These are phyloP conservation scores for Pyronema omphalodes DNA, from an alignment of 495 filamentous ascomycete species.

Conservation along the genomic window DNA sequence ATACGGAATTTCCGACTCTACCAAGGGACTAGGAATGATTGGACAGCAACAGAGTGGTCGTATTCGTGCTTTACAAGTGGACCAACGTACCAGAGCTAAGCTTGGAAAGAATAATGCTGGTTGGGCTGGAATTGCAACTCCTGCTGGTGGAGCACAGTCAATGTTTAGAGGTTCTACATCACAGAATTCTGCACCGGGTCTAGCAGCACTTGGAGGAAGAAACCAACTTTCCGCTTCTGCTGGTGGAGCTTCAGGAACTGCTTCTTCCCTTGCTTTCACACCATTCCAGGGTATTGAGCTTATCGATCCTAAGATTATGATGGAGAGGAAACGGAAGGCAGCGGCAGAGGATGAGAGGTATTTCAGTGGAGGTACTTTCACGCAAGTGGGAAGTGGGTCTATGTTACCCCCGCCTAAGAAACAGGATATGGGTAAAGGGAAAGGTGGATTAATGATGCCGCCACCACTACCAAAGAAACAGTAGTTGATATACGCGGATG, in stretches of 20 bases:
- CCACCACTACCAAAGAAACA: constrained; percentile 17
- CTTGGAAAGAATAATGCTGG: constrained; percentile 90
- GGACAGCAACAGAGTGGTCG: constrained; percentile 72
- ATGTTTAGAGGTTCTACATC: constrained; percentile 57
- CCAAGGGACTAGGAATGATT: constrained; percentile 85
- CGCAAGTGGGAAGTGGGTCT: constrained; percentile 46
- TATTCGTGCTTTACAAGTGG: constrained; percentile 72
- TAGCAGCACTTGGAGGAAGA: constrained; percentile 51
- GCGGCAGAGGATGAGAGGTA: constrained; percentile 88
- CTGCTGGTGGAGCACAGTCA: constrained; percentile 48
- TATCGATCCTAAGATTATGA: constrained; percentile 79
- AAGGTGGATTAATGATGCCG: constrained; percentile 24
- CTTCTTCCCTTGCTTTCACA: constrained; percentile 79
- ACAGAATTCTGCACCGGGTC: constrained; percentile 36
- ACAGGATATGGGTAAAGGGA: constrained; percentile 33
- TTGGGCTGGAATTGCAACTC: constrained; percentile 63
- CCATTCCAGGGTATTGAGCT: constrained; percentile 89
- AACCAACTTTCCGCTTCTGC: constrained; percentile 28
- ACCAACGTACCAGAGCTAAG: constrained; percentile 80
- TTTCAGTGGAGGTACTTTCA: constrained; percentile 93
- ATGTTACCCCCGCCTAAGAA: constrained; percentile 39
- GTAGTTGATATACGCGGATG: neutral
- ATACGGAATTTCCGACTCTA: constrained; percentile 72
- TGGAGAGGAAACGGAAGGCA: constrained; percentile 65
- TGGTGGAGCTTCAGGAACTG: constrained; percentile 45